These are phyloP conservation scores for Thelonectria rubi DNA, from an alignment of 2,329 filamentous ascomycete species.

Conservation along the genomic window DNA sequence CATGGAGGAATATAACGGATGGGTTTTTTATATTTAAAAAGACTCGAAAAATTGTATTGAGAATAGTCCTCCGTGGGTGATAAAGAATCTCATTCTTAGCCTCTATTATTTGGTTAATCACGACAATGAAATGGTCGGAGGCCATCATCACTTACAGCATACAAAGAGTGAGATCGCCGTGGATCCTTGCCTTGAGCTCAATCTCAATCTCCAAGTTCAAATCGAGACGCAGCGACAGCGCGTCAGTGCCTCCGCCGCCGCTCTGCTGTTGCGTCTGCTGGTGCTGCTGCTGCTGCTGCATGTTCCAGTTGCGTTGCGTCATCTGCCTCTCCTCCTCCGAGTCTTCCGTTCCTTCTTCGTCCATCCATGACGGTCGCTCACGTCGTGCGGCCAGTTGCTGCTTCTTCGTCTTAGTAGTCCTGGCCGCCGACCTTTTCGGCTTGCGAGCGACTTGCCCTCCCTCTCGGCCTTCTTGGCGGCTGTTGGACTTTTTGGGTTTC, in stretches of 20 bases:
- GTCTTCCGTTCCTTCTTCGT: slow-evolving; percentile 10
- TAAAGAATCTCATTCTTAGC: too few relatives aligned
- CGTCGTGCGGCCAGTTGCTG: slow-evolving; percentile 28
- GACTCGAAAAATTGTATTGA: too few relatives aligned
- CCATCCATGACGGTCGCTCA: slow-evolving; percentile 31
- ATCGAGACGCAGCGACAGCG: slow-evolving; percentile 75
- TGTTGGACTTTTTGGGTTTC: neutral
- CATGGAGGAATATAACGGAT: too few relatives aligned
- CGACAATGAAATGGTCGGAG: too few relatives aligned
- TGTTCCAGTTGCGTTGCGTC: slow-evolving; percentile 28
- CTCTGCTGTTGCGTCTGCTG: slow-evolving; percentile 29
- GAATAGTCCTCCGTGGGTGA: too few relatives aligned
- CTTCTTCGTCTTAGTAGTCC: slow-evolving; percentile 24
- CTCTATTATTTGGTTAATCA: too few relatives aligned
- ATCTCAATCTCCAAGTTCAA: slow-evolving; percentile 86
- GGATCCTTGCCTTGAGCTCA: slow-evolving; percentile 83
- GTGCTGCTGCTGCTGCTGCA: slow-evolving; percentile 16
- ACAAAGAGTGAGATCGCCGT: slow-evolving; percentile 82
- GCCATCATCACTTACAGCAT: slow-evolving; percentile 62
- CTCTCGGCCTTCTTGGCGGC: neutral
- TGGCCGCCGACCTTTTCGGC: slow-evolving; percentile 15
- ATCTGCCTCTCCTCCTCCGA: slow-evolving; percentile 25
- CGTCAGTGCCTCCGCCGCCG: slow-evolving; percentile 36
- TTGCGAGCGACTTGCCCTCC: slow-evolving; percentile 18
- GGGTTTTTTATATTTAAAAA: too few relatives aligned